These are phyloP conservation scores for Fusarium sp. DNA, from an alignment of 2,329 filamentous ascomycete genomes.

Conservation along the genomic window DNA sequence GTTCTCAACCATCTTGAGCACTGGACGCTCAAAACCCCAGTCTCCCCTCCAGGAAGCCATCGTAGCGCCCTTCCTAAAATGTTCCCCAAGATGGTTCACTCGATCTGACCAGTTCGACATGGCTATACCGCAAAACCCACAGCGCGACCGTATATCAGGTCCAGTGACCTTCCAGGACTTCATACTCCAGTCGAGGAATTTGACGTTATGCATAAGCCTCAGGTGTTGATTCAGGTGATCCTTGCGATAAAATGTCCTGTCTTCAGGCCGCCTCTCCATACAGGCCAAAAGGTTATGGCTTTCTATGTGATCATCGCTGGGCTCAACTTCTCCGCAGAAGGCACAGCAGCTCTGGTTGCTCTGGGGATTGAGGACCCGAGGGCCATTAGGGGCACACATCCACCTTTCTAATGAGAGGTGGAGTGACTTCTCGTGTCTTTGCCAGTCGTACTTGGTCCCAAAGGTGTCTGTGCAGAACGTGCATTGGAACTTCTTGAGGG, in stretches of 20 bases:
- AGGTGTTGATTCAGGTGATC: not conserved
- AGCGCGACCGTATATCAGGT: not conserved
- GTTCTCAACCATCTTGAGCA: not conserved
- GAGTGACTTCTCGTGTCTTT: not conserved
- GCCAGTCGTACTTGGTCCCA: not conserved
- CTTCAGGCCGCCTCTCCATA: not conserved
- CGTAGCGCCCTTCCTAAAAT: not conserved
- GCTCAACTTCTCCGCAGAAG: not conserved
- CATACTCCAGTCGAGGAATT: not conserved
- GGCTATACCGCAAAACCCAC: not conserved
- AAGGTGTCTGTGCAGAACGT: not conserved
- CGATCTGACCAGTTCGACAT: not conserved
- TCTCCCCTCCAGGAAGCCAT: not conserved
- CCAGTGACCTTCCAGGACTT: not conserved
- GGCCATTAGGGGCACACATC: fast-evolving
- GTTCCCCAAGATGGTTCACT: not conserved
- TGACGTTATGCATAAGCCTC: not conserved
- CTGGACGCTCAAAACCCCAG: not conserved
- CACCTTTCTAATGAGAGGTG: not conserved
- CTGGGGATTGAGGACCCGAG: fast-evolving
- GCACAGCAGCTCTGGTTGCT: not conserved
- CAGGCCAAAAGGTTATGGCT: fast-evolving
- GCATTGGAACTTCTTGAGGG: not conserved
- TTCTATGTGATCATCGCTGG: fast-evolving
- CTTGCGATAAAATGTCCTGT: not conserved